Base-by-base conservation (phyloP, 73 alveolate species). In the Tetrahymena malaccensis region DNA sequence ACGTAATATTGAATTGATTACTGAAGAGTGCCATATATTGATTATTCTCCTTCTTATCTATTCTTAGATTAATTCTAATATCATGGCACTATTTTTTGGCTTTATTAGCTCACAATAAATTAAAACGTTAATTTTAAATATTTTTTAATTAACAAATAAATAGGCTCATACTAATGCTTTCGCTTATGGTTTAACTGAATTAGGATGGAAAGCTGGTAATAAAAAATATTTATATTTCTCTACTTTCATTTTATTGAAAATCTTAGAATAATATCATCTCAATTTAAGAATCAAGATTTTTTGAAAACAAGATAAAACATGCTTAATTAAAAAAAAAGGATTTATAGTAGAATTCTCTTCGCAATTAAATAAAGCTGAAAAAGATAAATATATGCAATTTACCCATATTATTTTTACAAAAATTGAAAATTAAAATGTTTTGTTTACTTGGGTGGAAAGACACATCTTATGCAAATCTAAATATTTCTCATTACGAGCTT, bases 91-190 rank as follows among this genome's bases (percentile, higher is more conserved):
- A 70, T 70, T 22, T 70, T 70, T 70, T 40, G 44, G 9, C 44
- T 40, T 7, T 40, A 40, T 40, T 7, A 40, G 25, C 11, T 4
- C 89, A 70, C 17, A 70, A 70, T 4, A 70, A 27, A 70, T 19
- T 27, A 1, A 9, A 10, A 27, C 16, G 0, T 56, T 56, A 31
- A 11, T 70, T 25, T 70, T 31, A n/a, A 70, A 70, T 31, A 70
- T 70, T 27, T 70, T 70, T 31, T 35, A 85, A 84, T 85, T 31
- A 37, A 85, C 19, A 43, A 84, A 34, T 21, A 43, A 40, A 25
- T 34, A 95, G 97, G 70, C 97, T 43, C 95, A 95, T 35, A 85
- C 97, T 35, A 89, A 56, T 95, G 97, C 97, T 50, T 95, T 95
- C 43, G 97, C 97, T 70, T 95, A 95, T 85, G 97, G 97, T 43